Base-by-base conservation (phyloP, 2,329 filamentous ascomycete genomes). In the Xylaria sp. region DNA sequence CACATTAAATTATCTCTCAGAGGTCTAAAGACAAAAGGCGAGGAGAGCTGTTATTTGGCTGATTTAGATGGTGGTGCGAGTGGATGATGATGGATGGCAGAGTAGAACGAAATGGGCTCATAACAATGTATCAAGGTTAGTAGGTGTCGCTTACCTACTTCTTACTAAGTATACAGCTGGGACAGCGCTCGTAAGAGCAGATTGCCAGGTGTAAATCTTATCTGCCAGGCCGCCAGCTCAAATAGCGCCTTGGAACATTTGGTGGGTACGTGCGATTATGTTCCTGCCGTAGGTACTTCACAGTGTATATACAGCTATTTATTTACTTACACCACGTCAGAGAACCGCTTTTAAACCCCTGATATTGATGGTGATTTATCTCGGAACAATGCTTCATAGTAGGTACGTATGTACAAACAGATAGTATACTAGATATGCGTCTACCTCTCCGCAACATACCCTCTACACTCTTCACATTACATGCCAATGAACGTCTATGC, bases 401-500 rank as follows among this genome's bases (percentile, higher is more conserved):
- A 21, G 21, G 12, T 60, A 37, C 58, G 23, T 29, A 29, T 50
- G 23, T 25, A 32, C 16, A 32, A 54, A 4, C 16, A 54, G 16
- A 35, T 35, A 35, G 9, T 35, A 16, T 48, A n/a, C n/a, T n/a
- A n/a, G n/a, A n/a, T n/a, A 66, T 66, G 27, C 58, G 57, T 57
- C 59, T 66, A n/a, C 48, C 25, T 23, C 32, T 42, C 29, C 18
- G 1, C 25, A 54, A 37, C 25, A 59, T 57, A 25, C 44, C 9
- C 65, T 61, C 58, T 61, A 48, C n/a, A 37, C n/a, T 12, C 27
- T 29, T 29, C 40, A 32, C 48, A 65, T 65, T 64, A 60, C 60
- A 53, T 57, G 58, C 57, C 27, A 44, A 58, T n/a, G 27, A 50
- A 55, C 40, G n/a, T 55, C 25, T 66, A 66, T 69, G 40, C 65